Conservation (phyloP, 371 early-diverging fungal species). For the Capillidium rhysosporum region DNA sequence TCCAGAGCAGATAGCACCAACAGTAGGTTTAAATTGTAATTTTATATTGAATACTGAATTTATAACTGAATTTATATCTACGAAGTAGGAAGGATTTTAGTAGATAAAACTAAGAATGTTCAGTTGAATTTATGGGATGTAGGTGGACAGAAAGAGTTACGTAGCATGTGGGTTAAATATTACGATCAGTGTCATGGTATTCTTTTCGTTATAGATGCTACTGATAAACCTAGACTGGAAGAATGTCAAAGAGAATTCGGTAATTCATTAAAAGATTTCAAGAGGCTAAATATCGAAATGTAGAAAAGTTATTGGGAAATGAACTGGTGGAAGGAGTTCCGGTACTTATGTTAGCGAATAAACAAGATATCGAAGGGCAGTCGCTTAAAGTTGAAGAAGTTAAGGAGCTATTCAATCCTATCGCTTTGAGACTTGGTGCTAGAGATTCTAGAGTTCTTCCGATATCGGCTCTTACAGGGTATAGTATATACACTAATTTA, state of each 20-base stretch:
- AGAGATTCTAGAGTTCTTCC: constrained; percentile 46
- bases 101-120: constrained; percentile 24
- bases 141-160: constrained; percentile 80
- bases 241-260: constrained; percentile 65
- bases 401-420: constrained; percentile 77
- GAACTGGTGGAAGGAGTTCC: constrained; percentile 73
- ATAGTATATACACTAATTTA: neutral
- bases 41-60: neutral
- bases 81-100: constrained; percentile 58
- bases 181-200: constrained; percentile 87
- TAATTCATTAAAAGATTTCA: constrained; percentile 14
- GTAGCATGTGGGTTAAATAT: constrained; percentile 80
- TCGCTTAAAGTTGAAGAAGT: constrained; percentile 62
- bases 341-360: constrained; percentile 83
- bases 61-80: neutral
- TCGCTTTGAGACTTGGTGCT: constrained; percentile 60
- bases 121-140: constrained; percentile 80
- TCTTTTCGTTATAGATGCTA: constrained; percentile 80
- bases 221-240: constrained; percentile 54
- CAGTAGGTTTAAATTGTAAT: constrained; percentile 83
- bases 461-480: constrained; percentile 70
- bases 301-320: constrained; percentile 49
- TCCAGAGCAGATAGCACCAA: constrained; percentile 83
- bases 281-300: neutral
- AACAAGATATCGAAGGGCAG: constrained; percentile 53